Percentiles rank a stretch among this genome's conserved stretches.
Evolutionary conservation across 305 asterid genomes (phyloP).

Genomic region (Rubia balearica): DNA sequence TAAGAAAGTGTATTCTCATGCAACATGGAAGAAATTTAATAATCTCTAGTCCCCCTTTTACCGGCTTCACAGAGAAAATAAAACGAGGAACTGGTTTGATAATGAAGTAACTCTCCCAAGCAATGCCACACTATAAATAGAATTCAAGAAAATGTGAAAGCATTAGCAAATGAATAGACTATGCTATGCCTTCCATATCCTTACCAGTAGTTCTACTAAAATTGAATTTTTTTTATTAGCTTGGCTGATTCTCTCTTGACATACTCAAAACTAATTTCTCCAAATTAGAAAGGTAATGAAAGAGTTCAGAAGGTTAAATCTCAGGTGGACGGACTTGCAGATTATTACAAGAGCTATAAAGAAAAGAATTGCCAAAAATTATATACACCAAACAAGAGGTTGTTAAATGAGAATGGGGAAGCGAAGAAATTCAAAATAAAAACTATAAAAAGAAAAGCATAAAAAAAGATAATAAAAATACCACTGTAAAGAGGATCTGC

Average conservation of each 20-base stretch:
- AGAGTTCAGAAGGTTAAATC: background rate
- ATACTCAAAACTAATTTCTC: background rate
- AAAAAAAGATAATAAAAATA: constrained; percentile 13
- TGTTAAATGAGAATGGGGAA: background rate
- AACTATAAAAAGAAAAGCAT: background rate
- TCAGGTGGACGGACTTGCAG: background rate
- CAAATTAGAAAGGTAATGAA: background rate
- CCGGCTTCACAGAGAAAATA: background rate
- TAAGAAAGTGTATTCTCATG: constrained; percentile 7
- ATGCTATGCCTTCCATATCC: background rate
- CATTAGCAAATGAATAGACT: background rate
- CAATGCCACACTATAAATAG: background rate
- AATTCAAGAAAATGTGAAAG: background rate
- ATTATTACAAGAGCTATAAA: background rate
- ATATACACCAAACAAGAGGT: background rate
- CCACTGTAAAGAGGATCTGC: constrained; percentile 28
- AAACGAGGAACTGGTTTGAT: background rate
- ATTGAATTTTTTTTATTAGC: background rate
- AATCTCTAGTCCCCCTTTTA: background rate
- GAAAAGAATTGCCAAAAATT: background rate
- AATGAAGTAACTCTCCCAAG: background rate
- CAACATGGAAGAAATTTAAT: background rate
- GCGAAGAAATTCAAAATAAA: background rate
- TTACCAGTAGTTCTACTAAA: background rate
- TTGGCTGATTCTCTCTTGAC: background rate